Conservation (phyloP, 108 stramenopile genomes). For the Schizochytrium sp. region DNA sequence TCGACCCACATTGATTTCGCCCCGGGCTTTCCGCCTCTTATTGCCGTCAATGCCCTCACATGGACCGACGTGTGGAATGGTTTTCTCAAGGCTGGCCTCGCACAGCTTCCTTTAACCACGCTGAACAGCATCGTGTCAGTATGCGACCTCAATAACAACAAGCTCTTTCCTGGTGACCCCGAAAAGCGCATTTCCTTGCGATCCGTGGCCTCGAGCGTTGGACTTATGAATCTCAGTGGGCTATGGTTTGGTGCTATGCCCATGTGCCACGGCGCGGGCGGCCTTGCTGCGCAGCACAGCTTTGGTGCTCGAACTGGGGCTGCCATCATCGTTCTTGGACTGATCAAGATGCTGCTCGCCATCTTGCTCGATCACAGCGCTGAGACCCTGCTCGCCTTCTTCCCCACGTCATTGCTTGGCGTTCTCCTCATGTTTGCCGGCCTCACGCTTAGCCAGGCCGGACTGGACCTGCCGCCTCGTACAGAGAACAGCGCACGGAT, state of each 20-base stretch:
- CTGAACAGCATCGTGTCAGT: constrained; percentile 68
- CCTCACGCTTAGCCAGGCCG: constrained; percentile 50
- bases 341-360: constrained; percentile 53
- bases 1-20: neutral
- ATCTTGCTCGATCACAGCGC: constrained; percentile 55
- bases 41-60: constrained; percentile 35
- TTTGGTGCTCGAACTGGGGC: constrained; percentile 69
- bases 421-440: constrained; percentile 65
- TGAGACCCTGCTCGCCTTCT: constrained; percentile 54
- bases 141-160: constrained; percentile 54
- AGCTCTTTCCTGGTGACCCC: constrained; percentile 58
- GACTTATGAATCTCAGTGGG: constrained; percentile 61
- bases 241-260: constrained; percentile 71
- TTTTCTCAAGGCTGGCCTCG: constrained; percentile 59
- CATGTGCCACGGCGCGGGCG: constrained; percentile 75
- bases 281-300: constrained; percentile 68
- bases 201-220: constrained; percentile 58
- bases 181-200: constrained; percentile 29
- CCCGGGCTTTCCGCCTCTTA: neutral
- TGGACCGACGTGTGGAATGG: constrained; percentile 56
- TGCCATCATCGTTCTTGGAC: constrained; percentile 62
- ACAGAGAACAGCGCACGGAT: neutral
- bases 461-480: neutral
- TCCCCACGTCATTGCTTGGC: constrained; percentile 62
- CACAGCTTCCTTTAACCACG: constrained; percentile 69